Base-by-base conservation (phyloP, 176 grass and related monocot genomes). In the Typha latifolia region DNA sequence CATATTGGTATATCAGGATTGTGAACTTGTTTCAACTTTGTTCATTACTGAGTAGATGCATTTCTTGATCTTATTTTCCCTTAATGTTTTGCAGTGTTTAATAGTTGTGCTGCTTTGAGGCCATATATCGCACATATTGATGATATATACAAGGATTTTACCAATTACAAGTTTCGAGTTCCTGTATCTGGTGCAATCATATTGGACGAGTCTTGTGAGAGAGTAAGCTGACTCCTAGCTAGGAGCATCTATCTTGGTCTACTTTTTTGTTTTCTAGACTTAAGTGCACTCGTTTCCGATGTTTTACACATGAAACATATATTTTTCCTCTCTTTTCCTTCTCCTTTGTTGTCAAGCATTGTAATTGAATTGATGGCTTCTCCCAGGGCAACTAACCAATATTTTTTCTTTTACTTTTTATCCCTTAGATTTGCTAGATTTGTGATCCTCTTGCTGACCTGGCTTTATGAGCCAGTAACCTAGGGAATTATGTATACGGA, bases 131-230 rank as follows among this genome's bases (percentile, higher is more conserved):
- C 82, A 19, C 86, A 97, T 53, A 82, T 97, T 10, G 88, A 97
- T 55, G 88, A 91, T 29, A 97, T 92, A 70, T 88, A 92, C 88
- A 92, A 88, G 80, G 88, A 92, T 47, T 97, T 97, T 78, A 86
- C 84, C 20, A 80, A 91, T 51, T 97, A 97, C 83, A 97, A 97
- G 78, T 89, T 91, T 67, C 69, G 88, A 0, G 85, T 97, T 48
- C 93, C 93, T 0, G 93, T 97, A n/a, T 79, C 81, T 11, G 93
- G 93, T 20, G 88, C 88, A 61, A 97, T 97, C 66, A 97, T 97
- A 75, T 78, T 97, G 49, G 88, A 97, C 75, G 93, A 97, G 43
- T 88, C 83, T 47, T 81, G 76, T 73, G 93, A 97, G 69, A 86
- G 76, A 68, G 93, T 97, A 89, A 53, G 81, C n/a, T 31, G 67